Base-by-base conservation (phyloP, 2,329 filamentous ascomycete genomes). In the Beauveria varroae region DNA sequence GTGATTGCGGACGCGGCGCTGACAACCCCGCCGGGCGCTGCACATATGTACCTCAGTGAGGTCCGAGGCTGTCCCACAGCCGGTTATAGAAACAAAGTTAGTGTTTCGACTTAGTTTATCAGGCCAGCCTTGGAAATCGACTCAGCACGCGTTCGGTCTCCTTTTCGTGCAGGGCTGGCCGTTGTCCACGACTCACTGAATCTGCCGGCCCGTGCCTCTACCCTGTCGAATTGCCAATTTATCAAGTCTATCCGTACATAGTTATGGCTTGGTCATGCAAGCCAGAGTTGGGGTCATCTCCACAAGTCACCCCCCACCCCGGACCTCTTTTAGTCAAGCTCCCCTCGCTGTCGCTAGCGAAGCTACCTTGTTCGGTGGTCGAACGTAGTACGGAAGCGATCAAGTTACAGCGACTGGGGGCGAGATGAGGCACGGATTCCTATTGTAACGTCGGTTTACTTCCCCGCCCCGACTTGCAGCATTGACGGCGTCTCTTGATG, bases 361-460 rank as follows among this genome's bases (percentile, higher is more conserved):
- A n/a, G 44, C 34, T 50, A 40, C 50, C 57, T 18, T 52, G 24
- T 52, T 52, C 14, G 24, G 40, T 20, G 18, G 47, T 24, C 22
- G 24, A 52, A 53, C 10, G 57, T 59, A 44, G 57, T n/a, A 44
- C 47, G 2, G 37, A 30, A 44, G 37, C 50, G 41, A 60, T 60
- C 50, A 37, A 24, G 37, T 30, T 18, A 47, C 57, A 37, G 40
- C 28, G 41, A 30, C 41, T 60, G 20, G 40, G 40, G 20, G 26
- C 20, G 34, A 50, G 49, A 34, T 37, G 57, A 53, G 41, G 49
- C 28, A n/a, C n/a, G 26, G 22, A 16, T n/a, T 49, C 14, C 16
- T 41, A 53, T 47, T 60, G 57, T 47, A 60, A 60, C 57, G 28
- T 60, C 49, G 34, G 57, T 47, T 60, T 47, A 47, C 37, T 60